These are phyloP conservation scores for Hortiboletus campestris DNA, from an alignment of 768 basidiomycete genomes.

Conservation along the genomic window DNA sequence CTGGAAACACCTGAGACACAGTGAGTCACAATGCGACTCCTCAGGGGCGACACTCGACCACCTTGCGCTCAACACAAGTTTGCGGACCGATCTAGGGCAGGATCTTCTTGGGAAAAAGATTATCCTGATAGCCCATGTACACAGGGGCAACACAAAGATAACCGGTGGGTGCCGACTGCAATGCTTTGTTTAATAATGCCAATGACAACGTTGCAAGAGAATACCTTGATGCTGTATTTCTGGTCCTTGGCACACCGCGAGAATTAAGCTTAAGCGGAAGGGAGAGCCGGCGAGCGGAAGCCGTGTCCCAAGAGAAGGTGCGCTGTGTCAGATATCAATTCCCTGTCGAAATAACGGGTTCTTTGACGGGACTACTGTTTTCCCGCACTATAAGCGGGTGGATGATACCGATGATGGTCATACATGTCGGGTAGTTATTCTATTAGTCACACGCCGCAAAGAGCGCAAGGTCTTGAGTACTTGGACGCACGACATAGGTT, in stretches of 20 bases:
- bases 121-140: background rate
- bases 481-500: background rate
- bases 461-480: background rate
- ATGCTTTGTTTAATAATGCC: no score
- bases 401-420: background rate
- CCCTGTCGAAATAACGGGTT: background rate
- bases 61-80: background rate
- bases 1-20: background rate
- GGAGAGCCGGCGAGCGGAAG: background rate
- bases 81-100: background rate
- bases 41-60: background rate
- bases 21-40: no score
- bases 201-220: no score
- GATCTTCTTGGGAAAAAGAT: background rate
- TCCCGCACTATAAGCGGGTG: background rate
- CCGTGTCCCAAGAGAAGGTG: constrained; percentile 5
- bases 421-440: no score
- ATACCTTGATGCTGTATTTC: constrained; percentile 4
- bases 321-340: background rate
- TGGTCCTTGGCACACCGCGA: constrained; percentile 1
- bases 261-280: background rate
- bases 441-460: background rate
- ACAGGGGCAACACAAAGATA: background rate
- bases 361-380: background rate
- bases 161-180: background rate